phyloP scores from a whole-genome alignment of 163 green algal genomes.

The Prototheca wickerhamii region DNA sequence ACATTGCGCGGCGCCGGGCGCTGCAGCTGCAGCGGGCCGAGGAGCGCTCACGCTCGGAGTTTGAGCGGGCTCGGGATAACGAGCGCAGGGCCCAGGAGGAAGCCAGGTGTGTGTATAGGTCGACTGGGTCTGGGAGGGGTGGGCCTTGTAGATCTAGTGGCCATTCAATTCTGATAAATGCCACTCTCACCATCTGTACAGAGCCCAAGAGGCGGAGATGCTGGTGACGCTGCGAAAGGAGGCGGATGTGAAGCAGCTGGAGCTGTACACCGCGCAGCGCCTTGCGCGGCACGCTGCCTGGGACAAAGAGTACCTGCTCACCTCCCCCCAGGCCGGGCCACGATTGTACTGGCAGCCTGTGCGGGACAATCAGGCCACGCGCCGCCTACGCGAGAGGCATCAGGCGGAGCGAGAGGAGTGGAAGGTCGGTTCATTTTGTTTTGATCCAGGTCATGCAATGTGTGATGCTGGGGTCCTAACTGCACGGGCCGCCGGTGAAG shows the following conservation, averaged over 20 bases:
- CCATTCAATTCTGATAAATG: no score
- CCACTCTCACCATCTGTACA: background rate
- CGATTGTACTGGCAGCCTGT: background rate
- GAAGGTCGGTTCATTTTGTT: no score
- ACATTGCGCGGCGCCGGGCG: background rate
- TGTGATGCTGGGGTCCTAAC: no score
- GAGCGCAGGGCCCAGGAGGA: background rate
- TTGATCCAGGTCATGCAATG: no score
- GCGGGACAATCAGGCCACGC: background rate
- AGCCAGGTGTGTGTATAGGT: background rate
- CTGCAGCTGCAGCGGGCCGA: background rate
- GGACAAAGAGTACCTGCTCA: conserved; percentile 1
- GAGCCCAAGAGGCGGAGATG: background rate
- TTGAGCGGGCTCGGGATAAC: background rate
- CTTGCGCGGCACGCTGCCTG: background rate
- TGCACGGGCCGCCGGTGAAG: no score
- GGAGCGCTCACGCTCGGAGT: background rate
- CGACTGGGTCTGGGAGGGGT: background rate
- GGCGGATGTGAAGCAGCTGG: background rate
- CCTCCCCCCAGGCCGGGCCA: background rate
- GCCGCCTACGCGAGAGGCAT: background rate
- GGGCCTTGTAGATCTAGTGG: no score
- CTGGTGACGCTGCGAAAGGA: background rate
- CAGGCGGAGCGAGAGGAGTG: background rate
- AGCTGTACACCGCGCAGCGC: background rate